Evolutionary conservation across 192 early-diverging fungal species (phyloP).

Genomic region (Chytriomyces sp.): DNA sequence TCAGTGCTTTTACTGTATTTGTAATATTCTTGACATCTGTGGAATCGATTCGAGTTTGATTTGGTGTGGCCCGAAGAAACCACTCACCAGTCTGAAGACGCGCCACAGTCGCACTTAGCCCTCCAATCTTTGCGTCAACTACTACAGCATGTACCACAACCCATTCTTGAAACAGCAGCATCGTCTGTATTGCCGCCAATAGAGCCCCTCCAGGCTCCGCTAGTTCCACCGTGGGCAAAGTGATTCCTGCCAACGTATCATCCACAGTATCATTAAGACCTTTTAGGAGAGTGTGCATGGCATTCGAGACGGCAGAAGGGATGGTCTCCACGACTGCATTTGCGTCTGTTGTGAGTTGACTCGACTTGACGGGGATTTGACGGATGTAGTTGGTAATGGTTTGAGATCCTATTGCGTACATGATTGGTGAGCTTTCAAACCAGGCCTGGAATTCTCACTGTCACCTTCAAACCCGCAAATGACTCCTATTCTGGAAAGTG

Average conservation of each 20-base stretch:
- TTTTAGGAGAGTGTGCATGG: background rate
- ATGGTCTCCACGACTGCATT: background rate
- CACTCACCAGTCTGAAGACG: background rate
- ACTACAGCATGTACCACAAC: background rate
- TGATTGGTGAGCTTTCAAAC: background rate
- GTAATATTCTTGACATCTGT: too few relatives aligned
- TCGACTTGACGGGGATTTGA: background rate
- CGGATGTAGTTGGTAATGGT: background rate
- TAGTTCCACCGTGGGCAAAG: background rate
- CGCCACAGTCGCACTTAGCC: background rate
- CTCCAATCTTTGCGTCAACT: background rate
- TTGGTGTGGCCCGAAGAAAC: too few relatives aligned
- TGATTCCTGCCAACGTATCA: background rate
- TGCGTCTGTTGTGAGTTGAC: background rate
- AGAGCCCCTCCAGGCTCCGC: background rate
- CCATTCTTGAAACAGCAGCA: background rate
- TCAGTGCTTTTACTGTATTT: too few relatives aligned
- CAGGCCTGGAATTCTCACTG: background rate
- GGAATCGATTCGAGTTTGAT: too few relatives aligned
- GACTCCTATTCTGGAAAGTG: background rate
- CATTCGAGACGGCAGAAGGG: background rate
- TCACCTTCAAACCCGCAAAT: slow-evolving; percentile 7
- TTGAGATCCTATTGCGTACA: background rate
- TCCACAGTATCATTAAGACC: background rate
- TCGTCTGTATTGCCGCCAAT: background rate